Percentiles rank a stretch among this genome's conserved stretches.
These are phyloP conservation scores for Exophiala dermatitidis DNA, from an alignment of 2,329 filamentous ascomycete genomes.

Conservation along the genomic window DNA sequence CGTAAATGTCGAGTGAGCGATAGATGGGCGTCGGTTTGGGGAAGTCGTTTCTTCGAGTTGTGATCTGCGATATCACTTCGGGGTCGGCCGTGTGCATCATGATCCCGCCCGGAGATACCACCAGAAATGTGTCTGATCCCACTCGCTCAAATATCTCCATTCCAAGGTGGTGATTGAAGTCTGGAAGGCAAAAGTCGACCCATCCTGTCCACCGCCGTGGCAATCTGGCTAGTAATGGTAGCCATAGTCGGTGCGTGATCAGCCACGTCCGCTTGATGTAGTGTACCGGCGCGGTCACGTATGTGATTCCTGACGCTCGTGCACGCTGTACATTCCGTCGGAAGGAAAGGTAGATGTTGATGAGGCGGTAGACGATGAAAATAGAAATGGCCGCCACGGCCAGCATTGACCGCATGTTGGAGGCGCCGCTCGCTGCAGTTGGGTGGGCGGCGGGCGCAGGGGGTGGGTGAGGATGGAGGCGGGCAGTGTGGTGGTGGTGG, in stretches of 20 bases:
- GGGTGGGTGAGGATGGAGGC: too few species aligned
- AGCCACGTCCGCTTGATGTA: conserved; percentile 42
- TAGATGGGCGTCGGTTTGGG: conserved; percentile 60
- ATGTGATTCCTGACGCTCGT: conserved; percentile 29
- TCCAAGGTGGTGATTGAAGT: conserved; percentile 25
- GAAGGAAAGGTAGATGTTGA: conserved; percentile 13
- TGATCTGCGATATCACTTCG: conserved; percentile 59
- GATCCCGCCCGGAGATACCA: conserved; percentile 53
- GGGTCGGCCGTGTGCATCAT: conserved; percentile 55
- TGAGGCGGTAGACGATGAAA: conserved; percentile 9
- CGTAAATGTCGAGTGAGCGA: conserved; percentile 56
- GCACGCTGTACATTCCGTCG: conserved; percentile 26
- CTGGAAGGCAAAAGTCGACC: conserved; percentile 35
- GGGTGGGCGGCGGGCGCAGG: background rate
- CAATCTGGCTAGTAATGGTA: conserved; percentile 38
- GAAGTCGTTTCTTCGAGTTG: conserved; percentile 60
- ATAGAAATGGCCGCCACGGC: conserved; percentile 1
- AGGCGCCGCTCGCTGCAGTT: background rate
- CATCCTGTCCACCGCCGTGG: conserved; percentile 39
- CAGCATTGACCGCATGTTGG: conserved; percentile 16
- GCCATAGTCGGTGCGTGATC: conserved; percentile 39
- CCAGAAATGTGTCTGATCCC: conserved; percentile 55
- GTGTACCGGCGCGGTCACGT: conserved; percentile 27
- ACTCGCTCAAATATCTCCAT: conserved; percentile 49
- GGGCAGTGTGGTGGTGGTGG: too few species aligned